Base-by-base conservation (phyloP, 768 basidiomycete species). In the Clitopilus passeckerianus region DNA sequence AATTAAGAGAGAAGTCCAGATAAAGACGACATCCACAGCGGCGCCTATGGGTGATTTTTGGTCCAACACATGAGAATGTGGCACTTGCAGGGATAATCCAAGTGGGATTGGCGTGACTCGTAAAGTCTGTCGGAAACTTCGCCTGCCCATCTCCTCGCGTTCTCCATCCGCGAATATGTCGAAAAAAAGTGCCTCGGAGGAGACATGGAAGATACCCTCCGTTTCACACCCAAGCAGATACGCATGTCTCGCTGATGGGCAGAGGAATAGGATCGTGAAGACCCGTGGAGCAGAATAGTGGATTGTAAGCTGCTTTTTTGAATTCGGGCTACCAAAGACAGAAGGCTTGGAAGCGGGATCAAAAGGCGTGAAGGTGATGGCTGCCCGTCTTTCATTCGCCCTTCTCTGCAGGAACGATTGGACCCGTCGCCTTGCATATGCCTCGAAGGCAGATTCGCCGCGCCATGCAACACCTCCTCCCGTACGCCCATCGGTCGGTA, bases 251-350 rank as follows among this genome's bases (percentile, higher is more conserved):
- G 80, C 67, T 0, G 82, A 83, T 8, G 73, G 73, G 16, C 57
- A 62, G 1, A 65, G 54, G 35, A 82, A 70, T 35, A 86, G 66
- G 23, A 76, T 68, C 22, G 78, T 78, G 67, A 83, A 84, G 63
- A 85, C 69, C 14, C 74, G 73, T 1, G 80, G 72, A 1, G 81
- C 74, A 15, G 77, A 75, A 63, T 82, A 79, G 8, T 70, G 69
- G 52, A 84, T 75, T 1, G 66, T 71, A n/a, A 82, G 58, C 18
- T 43, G 57, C 14, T 23, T 43, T 34, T 9, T 16, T 7, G 1
- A 14, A 2, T 22, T 52, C 18, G 53, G 6, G 18, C 67, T 57
- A 14, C 57, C 23, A 63, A 71, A 65, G 57, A 58, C 57, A 56
- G 62, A 30, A 64, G 67, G 65, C 67, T 74, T 50, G 16, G 68